Evolutionary conservation across 2,329 filamentous ascomycete genomes (phyloP).

Genomic region (Pseudopyricularia cyperi): DNA sequence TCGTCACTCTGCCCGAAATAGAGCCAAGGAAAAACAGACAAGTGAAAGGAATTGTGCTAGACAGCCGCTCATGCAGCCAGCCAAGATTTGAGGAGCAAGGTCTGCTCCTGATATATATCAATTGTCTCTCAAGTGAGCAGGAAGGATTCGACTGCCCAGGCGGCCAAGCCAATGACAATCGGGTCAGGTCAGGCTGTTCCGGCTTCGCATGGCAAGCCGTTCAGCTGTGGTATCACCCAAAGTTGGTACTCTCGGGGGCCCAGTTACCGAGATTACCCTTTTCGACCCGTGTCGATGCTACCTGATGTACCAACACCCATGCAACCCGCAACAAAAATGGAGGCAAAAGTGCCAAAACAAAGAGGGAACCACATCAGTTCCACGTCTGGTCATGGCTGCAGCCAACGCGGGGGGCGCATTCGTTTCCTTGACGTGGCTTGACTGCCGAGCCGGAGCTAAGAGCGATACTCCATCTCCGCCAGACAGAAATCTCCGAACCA

Average conservation of each 20-base stretch:
- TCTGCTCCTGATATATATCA: not conserved
- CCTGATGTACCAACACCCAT: not conserved
- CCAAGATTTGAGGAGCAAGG: not conserved
- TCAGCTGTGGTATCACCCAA: not conserved
- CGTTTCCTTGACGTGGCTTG: not conserved
- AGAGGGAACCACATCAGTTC: not conserved
- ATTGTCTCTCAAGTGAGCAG: not conserved
- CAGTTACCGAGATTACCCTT: constrained; percentile 2
- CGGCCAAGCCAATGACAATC: not conserved
- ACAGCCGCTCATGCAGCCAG: not conserved
- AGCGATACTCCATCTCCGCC: not conserved
- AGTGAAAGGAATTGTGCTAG: no score
- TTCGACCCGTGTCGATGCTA: not conserved
- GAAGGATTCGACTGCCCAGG: not conserved
- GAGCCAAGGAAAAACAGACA: not conserved
- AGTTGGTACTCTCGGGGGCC: not conserved
- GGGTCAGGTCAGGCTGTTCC: not conserved
- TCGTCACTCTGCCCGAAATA: not conserved
- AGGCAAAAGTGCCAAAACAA: not conserved
- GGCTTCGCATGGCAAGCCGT: not conserved
- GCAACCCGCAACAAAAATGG: not conserved
- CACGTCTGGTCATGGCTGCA: not conserved
- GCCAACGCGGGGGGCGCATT: not conserved
- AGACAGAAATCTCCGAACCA: no score
- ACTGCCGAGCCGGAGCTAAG: not conserved